Base-by-base conservation (phyloP, 2,329 filamentous ascomycete genomes). In the Botryosphaeria agaves region DNA sequence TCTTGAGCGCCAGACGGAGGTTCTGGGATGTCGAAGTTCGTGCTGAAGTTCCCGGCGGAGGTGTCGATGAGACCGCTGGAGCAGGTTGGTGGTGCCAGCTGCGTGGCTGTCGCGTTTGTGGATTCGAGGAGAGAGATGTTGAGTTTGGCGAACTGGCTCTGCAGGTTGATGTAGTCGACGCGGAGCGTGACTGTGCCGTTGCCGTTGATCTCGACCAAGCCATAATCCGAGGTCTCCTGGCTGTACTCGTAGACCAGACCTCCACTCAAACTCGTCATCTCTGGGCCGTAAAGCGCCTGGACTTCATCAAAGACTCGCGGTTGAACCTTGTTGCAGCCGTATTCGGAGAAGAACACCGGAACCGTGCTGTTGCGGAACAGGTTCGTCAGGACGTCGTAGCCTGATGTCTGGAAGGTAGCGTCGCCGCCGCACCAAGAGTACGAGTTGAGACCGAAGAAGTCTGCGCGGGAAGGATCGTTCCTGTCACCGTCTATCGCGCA, bases 241-340 rank as follows among this genome's bases (percentile, higher is more conserved):
- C 72, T 73, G 53, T 70, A 87, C 54, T 89, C 78, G 59, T 87
- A 89, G 27, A 87, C 77, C 27, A 89, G 63, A 38, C 79, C 80
- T 38, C 81, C 81, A 32, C 72, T 76, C 46, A 87, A 72, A 33
- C 71, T 60, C 12, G 61, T 74, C 76, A 87, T 84, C 38, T 81
- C 43, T 23, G 62, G 45, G 33, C 77, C 66, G 52, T 87, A 87
- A 40, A 89, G 72, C 37, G 73, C 61, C 32, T 60, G 62, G 8
- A 83, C 75, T 55, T 89, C 81, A 40, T 77, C 76, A 57, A 84
- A 89, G 42, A 72, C 55, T 41, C 81, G 76, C 9, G 77, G 74
- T n/a, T 57, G 49, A 9, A 72, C 69, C 21, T 64, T 60, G 59
- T 84, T 87, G 69, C 81, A 87, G 36, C 81, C 81, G 43, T 73